phyloP scores from a whole-genome alignment of 805 yeast genomes.

The Dipodascus albidus region DNA sequence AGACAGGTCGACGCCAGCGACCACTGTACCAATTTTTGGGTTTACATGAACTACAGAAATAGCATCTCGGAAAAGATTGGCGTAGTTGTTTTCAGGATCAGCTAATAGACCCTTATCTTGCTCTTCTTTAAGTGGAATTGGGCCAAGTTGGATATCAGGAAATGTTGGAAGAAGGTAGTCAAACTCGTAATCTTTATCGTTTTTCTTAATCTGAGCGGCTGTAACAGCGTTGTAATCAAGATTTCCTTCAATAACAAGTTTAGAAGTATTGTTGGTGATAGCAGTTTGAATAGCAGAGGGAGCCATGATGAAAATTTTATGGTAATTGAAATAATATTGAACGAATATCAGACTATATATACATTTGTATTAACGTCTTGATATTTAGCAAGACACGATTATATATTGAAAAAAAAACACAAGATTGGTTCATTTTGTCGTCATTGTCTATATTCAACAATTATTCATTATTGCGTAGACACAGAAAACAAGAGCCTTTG shows the following conservation, averaged over 20 bases:
- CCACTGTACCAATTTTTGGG: conserved; percentile 53
- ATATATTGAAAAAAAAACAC: no score
- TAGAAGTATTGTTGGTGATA: background rate
- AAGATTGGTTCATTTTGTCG: no score
- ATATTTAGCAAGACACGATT: no score
- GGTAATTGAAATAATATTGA: no score
- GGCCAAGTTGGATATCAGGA: conserved; percentile 24
- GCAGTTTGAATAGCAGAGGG: background rate
- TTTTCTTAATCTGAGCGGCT: background rate
- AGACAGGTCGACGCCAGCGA: conserved; percentile 47
- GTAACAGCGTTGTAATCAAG: background rate
- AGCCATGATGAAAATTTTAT: no score
- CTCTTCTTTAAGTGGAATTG: conserved; percentile 9
- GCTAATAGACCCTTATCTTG: conserved; percentile 42
- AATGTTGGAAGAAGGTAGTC: conserved; percentile 21
- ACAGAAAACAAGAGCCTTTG: no score
- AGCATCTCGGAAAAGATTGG: conserved; percentile 32
- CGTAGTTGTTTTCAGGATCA: conserved; percentile 46
- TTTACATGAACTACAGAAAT: conserved; percentile 28
- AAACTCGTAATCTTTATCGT: conserved; percentile 15
- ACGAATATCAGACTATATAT: no score
- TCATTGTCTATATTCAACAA: no score
- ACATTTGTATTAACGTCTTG: no score
- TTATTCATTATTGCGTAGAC: no score
- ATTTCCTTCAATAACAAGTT: background rate